phyloP scores from a whole-genome alignment of 768 basidiomycete species.

The Rhodotorula kratochvilovae region DNA sequence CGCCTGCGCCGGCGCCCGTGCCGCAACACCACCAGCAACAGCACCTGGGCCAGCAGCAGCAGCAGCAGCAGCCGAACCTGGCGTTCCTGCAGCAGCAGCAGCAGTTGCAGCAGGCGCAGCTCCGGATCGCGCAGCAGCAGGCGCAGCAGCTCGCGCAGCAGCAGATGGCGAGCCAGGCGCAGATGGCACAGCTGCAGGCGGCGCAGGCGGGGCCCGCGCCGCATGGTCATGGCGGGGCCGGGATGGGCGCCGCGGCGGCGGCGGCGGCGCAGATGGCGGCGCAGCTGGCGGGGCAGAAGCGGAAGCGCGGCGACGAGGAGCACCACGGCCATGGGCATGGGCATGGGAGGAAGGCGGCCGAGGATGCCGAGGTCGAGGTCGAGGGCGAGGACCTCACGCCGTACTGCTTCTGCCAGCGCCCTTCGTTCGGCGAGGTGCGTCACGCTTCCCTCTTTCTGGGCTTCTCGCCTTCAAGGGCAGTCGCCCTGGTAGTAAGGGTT shows the following conservation, averaged over 20 bases:
- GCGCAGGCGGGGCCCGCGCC: neutral
- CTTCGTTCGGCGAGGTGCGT: slow-evolving; percentile 39
- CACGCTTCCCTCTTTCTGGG: neutral
- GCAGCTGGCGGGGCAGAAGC: slow-evolving; percentile 53
- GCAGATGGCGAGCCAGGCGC: neutral
- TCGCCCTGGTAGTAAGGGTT: too few species aligned
- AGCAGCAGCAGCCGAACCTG: slow-evolving; percentile 8
- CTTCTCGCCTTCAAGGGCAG: neutral
- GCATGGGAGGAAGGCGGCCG: slow-evolving; percentile 22
- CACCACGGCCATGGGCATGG: slow-evolving; percentile 46
- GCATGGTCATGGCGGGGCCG: neutral
- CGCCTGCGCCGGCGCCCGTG: neutral
- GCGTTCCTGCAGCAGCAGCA: slow-evolving; percentile 30
- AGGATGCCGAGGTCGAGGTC: slow-evolving; percentile 42
- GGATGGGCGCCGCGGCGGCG: neutral
- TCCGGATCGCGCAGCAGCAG: slow-evolving; percentile 20
- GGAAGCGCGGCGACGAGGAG: slow-evolving; percentile 50
- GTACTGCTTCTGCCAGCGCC: slow-evolving; percentile 39
- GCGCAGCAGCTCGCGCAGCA: slow-evolving; percentile 8
- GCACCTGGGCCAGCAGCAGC: slow-evolving; percentile 14
- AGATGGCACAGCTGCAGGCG: slow-evolving; percentile 15
- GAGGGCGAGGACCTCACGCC: slow-evolving; percentile 36
- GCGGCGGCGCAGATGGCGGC: slow-evolving; percentile 1
- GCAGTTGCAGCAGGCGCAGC: slow-evolving; percentile 30
- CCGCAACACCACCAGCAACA: slow-evolving; percentile 24